Evolutionary conservation across 345 rosid species (phyloP), one percentile per base, ranked within the genome.

Genomic region (Eucalyptus lansdowneana): DNA sequence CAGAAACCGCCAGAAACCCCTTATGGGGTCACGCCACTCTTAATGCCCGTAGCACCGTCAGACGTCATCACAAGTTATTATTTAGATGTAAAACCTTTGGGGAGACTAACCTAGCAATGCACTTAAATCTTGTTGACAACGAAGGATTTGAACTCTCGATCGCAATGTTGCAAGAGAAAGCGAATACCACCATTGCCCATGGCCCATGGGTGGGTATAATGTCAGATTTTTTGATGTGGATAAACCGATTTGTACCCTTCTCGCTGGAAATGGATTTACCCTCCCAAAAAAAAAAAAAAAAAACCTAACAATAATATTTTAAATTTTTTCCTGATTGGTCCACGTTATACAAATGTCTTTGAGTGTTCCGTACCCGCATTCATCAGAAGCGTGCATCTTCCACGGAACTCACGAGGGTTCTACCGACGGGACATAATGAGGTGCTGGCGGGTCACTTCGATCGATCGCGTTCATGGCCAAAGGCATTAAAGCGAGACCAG

Each of bases 41-140:
- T 2, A 2, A 49, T 49, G 0, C 2, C 6, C 2, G 0, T 50
- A 6, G 16, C 50, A 50, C 2, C 0, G 1, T 50, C 16, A 6
- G 16, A 14, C 1, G 0, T 50, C 1, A 0, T 14, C 6, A 0
- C 0, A 50, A 50, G 3, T 0, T 1, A 14, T 1, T 50, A 50
- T 50, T 50, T 50, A 5, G 0, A 50, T 0, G 1, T 50, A 50
- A 50, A 50, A 50, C 0, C 1, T 50, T 2, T 6, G 1, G 0
- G 5, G 16, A 47, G 0, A 2, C 51, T 50, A 14, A 2, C 6
- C 6, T 0, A 14, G 1, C 6, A 50, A 50, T 1, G 0, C 6
- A 50, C 37, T 47, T 47, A 47, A 47, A 47, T 47, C 5, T 1
- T 47, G 50, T 47, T 47, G 13, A 47, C 3, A 47, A 47, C 1